A percentile compares a stretch with the other conserved stretches of the same genome.
Evolutionary conservation across 2,329 filamentous ascomycete species (phyloP).

Genomic region (Sordariomycetes sp.): DNA sequence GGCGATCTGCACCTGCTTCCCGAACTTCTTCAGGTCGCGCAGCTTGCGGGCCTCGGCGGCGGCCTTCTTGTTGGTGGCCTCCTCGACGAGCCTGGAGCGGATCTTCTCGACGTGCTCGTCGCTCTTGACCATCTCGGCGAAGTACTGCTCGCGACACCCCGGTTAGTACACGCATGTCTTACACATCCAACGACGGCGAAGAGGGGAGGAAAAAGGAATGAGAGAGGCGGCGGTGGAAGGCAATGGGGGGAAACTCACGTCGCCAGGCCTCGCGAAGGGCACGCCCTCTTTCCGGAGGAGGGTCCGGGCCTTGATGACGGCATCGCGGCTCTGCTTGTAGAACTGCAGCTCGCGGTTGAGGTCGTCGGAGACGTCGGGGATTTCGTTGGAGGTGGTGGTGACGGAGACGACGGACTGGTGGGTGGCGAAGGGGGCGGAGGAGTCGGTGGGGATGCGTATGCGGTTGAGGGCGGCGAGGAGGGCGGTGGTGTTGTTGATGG

Average conservation of each 20-base stretch:
- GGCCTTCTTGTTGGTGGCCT: conserved; percentile 86
- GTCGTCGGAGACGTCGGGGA: conserved; percentile 83
- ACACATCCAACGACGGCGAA: background rate
- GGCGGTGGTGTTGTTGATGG: conserved; percentile 92
- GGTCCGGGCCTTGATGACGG: conserved; percentile 62
- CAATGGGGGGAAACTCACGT: conserved; percentile 24
- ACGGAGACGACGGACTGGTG: conserved; percentile 68
- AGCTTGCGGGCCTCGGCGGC: conserved; percentile 82
- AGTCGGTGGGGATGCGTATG: conserved; percentile 57
- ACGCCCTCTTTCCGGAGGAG: conserved; percentile 72
- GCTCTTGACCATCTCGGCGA: conserved; percentile 97
- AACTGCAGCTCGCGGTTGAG: conserved; percentile 86
- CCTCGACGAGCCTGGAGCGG: conserved; percentile 84
- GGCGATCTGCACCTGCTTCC: conserved; percentile 93
- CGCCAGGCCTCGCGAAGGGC: conserved; percentile 76
- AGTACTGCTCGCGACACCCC: conserved; percentile 42
- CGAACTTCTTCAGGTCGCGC: conserved; percentile 96
- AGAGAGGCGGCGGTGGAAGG: conserved; percentile 9
- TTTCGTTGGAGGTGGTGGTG: conserved; percentile 52
- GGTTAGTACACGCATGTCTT: background rate
- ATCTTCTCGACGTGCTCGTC: conserved; percentile 98
- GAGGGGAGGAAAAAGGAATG: conserved; percentile 4
- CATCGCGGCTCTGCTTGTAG: conserved; percentile 79
- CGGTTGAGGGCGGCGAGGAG: conserved; percentile 72
- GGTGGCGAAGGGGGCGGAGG: conserved; percentile 65